Base-by-base conservation (phyloP, 2,329 filamentous ascomycete genomes). In the Aspergillus felis region DNA sequence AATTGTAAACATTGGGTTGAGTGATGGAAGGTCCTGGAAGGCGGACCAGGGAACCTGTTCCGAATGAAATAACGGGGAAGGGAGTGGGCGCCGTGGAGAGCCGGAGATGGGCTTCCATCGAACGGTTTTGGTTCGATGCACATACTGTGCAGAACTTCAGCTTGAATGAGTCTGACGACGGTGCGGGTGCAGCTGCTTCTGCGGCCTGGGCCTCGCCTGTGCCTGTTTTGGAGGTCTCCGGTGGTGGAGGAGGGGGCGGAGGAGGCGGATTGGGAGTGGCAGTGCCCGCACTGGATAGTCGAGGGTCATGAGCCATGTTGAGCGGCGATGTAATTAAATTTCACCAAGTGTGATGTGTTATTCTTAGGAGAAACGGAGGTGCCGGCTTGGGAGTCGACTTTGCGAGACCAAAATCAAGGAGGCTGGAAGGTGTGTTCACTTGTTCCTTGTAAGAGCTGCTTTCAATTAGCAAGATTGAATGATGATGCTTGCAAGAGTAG, bases 121-220 rank as follows among this genome's bases (percentile, higher is more conserved):
- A 96, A 86, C 94, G 87, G 71, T 99, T 99, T 75, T 99, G 92
- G 69, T 99, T 99, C 69, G 92, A 96, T 7, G 94, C 94, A 77
- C 94, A 99, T n/a, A 99, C 93, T 2, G 94, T 97, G 80, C 92
- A 97, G 77, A 97, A 97, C 71, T 90, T 95, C 61, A 99, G 84
- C 77, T 94, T 96, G 82, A 87, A 96, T 53, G 82, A 84, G n/a
- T 79, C 79, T 27, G 83, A 79, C 78, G 61, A 49, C 22, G 49
- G 38, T 4, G 51, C 48, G 35, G 53, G 44, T 22, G 55, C 42
- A 27, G 63, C 57, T 54, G 58, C 42, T 47, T 60, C 54, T 47
- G 60, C 29, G 49, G 61, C 60, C 60, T 59, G 48, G 59, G 56
- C 56, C 59, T 71, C 56, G 28, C 78, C 71, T 55, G 70, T 65